Evolutionary conservation across 208 protist genomes (phyloP), one percentile per base, ranked within the genome.

Genomic region (Acanthamoeba lenticulata): DNA sequence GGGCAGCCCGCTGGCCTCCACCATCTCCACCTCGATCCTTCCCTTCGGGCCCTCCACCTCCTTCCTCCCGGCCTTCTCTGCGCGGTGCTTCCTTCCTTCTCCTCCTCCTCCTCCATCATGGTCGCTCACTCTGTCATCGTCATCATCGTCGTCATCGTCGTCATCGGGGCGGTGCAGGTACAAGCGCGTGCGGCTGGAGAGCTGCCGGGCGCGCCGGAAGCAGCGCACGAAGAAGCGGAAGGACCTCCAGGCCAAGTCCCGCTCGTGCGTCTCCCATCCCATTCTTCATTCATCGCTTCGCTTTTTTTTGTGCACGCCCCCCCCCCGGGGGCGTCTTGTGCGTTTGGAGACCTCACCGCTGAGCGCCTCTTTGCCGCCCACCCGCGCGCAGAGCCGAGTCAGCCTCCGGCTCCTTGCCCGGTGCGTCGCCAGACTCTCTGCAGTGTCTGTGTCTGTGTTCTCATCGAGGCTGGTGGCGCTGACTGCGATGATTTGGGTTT

Each of bases 131-230:
- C 38, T 9, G 4, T 79, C 36, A 24, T 6, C 36, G 24, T 29
- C n/a, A 72, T 72, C n/a, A n/a, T n/a, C n/a, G n/a, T n/a, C n/a
- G n/a, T n/a, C n/a, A n/a, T n/a, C n/a, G n/a, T n/a, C n/a, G n/a
- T n/a, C n/a, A n/a, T n/a, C n/a, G n/a, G n/a, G n/a, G n/a, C n/a
- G 9, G 57, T 34, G 19, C 36, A 85, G 74, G n/a, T 85, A 85
- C 32, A 85, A 85, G 32, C 74, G 74, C 24, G 74, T 85, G 21
- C 38, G 74, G n/a, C 17, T 85, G 74, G 74, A 85, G 29, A 85
- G 32, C 74, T 85, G 74, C 27, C 74, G 74, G 6, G 74, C 74
- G 74, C 24, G 74, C 4, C 6, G 74, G 27, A 85, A 55, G 32
- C 74, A 55, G 74, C 36, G 74, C 5, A 17, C 17, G 24, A 85